Percentiles rank a stretch among this genome's conserved stretches.
phyloP scores from a whole-genome alignment of 192 early-diverging fungal genomes.

The Rhizoclosmatium globosum region DNA sequence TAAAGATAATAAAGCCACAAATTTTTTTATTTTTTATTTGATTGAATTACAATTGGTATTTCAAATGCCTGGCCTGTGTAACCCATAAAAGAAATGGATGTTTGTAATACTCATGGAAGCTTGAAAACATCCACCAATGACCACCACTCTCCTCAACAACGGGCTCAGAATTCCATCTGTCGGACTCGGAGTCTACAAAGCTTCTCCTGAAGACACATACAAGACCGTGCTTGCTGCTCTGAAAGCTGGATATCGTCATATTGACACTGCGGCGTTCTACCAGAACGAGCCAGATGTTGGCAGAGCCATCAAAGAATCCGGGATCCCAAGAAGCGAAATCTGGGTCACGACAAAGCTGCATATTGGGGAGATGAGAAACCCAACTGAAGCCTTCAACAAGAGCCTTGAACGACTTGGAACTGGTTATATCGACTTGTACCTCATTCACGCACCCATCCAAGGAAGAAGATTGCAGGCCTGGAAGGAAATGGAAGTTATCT shows the following conservation, averaged over 20 bases:
- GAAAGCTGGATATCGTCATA: constrained; percentile 48
- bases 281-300: constrained; percentile 40
- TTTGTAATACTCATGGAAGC: too few species aligned
- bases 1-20: background rate
- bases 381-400: constrained; percentile 58
- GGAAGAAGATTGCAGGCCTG: constrained; percentile 65
- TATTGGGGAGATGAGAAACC: constrained; percentile 66
- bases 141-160: constrained; percentile 25
- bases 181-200: constrained; percentile 53
- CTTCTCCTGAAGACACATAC: constrained; percentile 22
- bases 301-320: constrained; percentile 33
- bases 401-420: constrained; percentile 61
- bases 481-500: constrained; percentile 81
- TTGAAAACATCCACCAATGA: background rate
- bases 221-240: constrained; percentile 43
- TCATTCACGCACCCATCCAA: constrained; percentile 68
- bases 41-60: too few species aligned
- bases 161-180: constrained; percentile 41
- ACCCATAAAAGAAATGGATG: too few species aligned
- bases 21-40: too few species aligned
- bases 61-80: too few species aligned
- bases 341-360: constrained; percentile 77
- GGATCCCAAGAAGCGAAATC: constrained; percentile 47
- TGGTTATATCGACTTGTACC: constrained; percentile 68
- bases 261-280: constrained; percentile 58